Base-by-base conservation (phyloP, 2,329 filamentous ascomycete genomes). In the Exophiala sp. region DNA sequence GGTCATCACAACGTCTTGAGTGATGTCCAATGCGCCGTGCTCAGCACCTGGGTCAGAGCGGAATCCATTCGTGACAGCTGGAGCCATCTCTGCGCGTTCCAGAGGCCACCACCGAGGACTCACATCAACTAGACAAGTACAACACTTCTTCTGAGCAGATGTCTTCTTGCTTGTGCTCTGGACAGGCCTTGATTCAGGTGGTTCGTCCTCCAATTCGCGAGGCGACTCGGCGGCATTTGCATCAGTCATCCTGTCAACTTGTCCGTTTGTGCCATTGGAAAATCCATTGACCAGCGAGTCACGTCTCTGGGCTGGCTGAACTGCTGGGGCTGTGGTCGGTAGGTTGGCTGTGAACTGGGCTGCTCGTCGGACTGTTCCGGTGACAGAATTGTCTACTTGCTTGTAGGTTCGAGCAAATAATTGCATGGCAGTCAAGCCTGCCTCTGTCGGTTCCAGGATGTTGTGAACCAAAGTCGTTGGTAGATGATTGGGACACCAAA, bases 341-440 rank as follows among this genome's bases (percentile, higher is more conserved):
- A 70, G 64, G 62, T 74, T 62, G 63, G 73, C 63, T 63, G 74
- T 67, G 66, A 75, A 65, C 68, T 94, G 80, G 55, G 89, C 94
- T 18, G 94, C 92, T 71, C 96, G 96, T 50, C 94, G 87, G 18
- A 94, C 89, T 14, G 92, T 96, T 24, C 94, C 94, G 2, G 91
- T 96, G 63, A 96, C 75, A 2, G 88, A 84, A 38, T 92, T 80
- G 68, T 99, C 94, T 7, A 94, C 92, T 72, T 97, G 92, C 71
- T 99, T 99, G 76, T 90, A 96, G 54, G 86, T 91, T 62, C 87
- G 86, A 41, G 87, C 89, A 68, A 88, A 99, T 21, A 95, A 78
- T 69, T 96, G 91, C 46, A 99, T 74, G 8, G 89, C 90, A 63
- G 86, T 95, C 49, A 84, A 72, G n/a, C 84, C 84, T n/a, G 78